Conservation (phyloP, 176 grass and related monocot species). For the Lolium perenne region DNA sequence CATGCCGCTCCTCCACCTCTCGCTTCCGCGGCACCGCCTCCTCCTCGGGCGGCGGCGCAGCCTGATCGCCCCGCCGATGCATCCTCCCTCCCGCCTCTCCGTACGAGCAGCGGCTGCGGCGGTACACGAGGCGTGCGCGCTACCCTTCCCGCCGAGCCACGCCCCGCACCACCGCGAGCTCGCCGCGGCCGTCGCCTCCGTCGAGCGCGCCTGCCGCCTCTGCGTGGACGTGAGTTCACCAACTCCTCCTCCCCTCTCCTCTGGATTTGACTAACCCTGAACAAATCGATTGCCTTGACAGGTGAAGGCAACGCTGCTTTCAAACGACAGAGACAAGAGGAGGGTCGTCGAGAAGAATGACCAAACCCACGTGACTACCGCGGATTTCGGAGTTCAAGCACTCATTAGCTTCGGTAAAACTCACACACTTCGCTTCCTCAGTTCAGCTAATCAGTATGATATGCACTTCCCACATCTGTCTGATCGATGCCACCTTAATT, state of each 20-base stretch:
- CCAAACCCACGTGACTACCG: slow-evolving; percentile 73
- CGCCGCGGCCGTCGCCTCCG: slow-evolving; percentile 48
- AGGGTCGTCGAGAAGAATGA: slow-evolving; percentile 82
- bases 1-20: slow-evolving; percentile 53
- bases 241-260: background rate
- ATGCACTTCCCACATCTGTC: slow-evolving; percentile 27
- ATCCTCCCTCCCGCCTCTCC: slow-evolving; percentile 2
- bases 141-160: slow-evolving; percentile 63
- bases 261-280: background rate
- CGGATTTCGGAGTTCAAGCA: slow-evolving; percentile 90
- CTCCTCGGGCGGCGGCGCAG: slow-evolving; percentile 14
- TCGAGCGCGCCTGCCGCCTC: slow-evolving; percentile 75
- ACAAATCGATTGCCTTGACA: slow-evolving; percentile 41
- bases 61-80: background rate
- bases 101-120: slow-evolving; percentile 15
- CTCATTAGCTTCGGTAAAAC: slow-evolving; percentile 79
- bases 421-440: slow-evolving; percentile 1
- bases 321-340: slow-evolving; percentile 35
- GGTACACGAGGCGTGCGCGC: slow-evolving; percentile 17
- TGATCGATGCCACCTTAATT: slow-evolving; percentile 13
- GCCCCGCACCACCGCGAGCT: slow-evolving; percentile 70
- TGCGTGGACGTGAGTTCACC: slow-evolving; percentile 73
- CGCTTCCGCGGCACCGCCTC: slow-evolving; percentile 32
- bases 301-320: slow-evolving; percentile 81
- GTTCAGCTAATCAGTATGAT: slow-evolving; percentile 6